phyloP scores from a whole-genome alignment of 306 rosid genomes.

The Senna tora region DNA sequence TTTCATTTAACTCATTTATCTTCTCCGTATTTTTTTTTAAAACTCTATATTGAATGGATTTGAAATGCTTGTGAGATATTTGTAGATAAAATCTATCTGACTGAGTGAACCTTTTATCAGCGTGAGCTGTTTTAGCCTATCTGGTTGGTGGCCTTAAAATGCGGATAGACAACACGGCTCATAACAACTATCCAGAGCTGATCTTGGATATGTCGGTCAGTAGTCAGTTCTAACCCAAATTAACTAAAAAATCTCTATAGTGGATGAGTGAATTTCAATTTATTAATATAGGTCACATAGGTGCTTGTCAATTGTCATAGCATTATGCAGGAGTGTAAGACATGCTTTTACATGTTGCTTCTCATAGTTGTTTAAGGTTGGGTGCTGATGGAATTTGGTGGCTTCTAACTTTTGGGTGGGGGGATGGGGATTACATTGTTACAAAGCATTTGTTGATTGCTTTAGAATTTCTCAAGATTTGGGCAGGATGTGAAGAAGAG shows the following conservation, averaged over 20 bases:
- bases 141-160: background rate
- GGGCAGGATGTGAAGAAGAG: background rate
- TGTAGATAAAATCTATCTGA: background rate
- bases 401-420: background rate
- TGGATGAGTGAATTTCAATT: background rate
- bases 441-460: background rate
- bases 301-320: background rate
- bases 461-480: background rate
- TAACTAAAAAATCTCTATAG: background rate
- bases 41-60: slow-evolving; percentile 11
- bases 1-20: too few species aligned
- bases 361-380: background rate
- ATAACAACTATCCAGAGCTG: too few species aligned
- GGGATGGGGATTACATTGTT: background rate
- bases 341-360: background rate
- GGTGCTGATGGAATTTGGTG: background rate
- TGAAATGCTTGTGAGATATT: background rate
- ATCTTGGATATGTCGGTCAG: background rate
- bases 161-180: background rate
- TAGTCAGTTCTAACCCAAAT: background rate
- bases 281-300: background rate
- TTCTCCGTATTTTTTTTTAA: too few species aligned
- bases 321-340: background rate
- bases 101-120: slow-evolving; percentile 19
- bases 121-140: slow-evolving; percentile 7